Evolutionary conservation across 352 stramenopile species (phyloP), one percentile per base, ranked within the genome.

Genomic region (Elongisporangium prolatum): DNA sequence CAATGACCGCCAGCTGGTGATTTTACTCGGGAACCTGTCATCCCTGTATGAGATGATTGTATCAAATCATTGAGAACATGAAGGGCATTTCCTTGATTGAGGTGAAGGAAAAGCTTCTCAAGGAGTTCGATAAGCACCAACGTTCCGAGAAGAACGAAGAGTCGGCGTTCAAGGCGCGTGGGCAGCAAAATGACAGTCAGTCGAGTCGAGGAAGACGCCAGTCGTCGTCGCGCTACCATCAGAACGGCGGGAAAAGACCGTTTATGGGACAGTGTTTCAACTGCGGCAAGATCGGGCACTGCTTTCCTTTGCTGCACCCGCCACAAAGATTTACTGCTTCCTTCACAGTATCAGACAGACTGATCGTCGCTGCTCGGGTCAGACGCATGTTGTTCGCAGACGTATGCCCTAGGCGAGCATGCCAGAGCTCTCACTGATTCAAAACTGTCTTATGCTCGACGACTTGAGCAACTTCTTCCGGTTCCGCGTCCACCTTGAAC

Each of bases 31-130:
- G 7, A 63, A 22, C 9, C 34, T 60, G 13, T 2, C 61, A 1
- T 11, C 34, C 2, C 50, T 59, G 21, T 68, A 57, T 50, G 56
- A 68, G 25, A 55, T 34, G 4, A 20, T 64, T 5, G 50, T 64
- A 3, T 55, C 56, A n/a, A 6, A 55, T 64, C 52, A 59, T 55
- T 38, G 67, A 69, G 55, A 70, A 68, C 56, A 52, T 44, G 3
- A 54, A 57, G 18, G 56, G 48, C 10, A 9, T 57, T 7, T 40
- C 44, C n/a, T 21, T 73, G 1, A 61, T 64, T 4, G 56, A 67
- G 4, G 59, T 65, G 0, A 68, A 68, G 48, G 67, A 75, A 75
- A 34, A 67, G 53, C 57, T 64, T 4, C 51, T 68, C 0, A 64
- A 67, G 59, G 50, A 64, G 20, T 55, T 63, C 34, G 58, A 73